Evolutionary conservation across 176 grass and related monocot species (phyloP), one percentile per base, ranked within the genome.

Genomic region (Neostapfia colusana): DNA sequence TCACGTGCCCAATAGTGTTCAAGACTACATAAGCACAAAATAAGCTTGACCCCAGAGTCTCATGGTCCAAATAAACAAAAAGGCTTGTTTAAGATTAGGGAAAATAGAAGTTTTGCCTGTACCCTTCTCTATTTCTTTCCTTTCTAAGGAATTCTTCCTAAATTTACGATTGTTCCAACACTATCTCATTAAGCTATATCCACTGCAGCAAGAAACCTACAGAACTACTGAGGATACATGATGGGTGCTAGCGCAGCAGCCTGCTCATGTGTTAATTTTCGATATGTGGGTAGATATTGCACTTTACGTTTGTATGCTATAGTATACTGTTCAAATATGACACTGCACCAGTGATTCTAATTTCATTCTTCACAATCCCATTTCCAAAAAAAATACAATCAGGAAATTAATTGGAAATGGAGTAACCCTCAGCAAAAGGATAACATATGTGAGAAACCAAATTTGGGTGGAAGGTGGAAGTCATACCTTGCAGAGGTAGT

Each of bases 401-500:
- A 78, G 20, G 43, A 34, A 64, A 54, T 25, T 38, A 65, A 63
- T 26, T 62, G 37, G 48, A 24, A 62, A 60, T 61, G n/a, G 6
- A 51, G 37, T n/a, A 18, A 51, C 8, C 41, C 65, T 71, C 42
- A 74, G 15, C 40, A 16, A 70, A 66, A 76, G 50, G 76, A 38
- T 53, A 73, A 77, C 36, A 79, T 3, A 68, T 75, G 60, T 57
- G 54, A 81, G 35, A 68, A 72, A 34, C 61, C 40, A 79, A 70
- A 34, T 72, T 70, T 68, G 62, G 21, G 80, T 23, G n/a, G 26
- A 63, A 58, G 84, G 72, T 60, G 8, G 67, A 85, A 62, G 50
- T 8, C 78, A 85, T 89, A 97, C 95, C 91, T 91, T 93, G 77
- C 95, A 93, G 55, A 97, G 84, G 86, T 97, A 97, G 60, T 97